phyloP scores from a whole-genome alignment of 768 basidiomycete species.

The Ramaria rubella region DNA sequence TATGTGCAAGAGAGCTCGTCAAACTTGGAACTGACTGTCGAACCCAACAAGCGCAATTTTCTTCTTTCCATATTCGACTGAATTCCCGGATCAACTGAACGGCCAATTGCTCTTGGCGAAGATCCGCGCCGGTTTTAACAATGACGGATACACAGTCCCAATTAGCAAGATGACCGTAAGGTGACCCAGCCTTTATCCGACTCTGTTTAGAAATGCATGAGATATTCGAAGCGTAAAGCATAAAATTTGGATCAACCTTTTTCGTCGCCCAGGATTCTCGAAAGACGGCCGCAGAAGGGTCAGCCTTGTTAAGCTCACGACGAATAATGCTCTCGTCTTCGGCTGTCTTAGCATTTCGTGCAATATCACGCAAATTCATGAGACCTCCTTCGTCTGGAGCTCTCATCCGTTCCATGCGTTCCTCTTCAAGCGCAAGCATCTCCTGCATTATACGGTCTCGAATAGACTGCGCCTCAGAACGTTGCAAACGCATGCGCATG shows the following conservation, averaged over 20 bases:
- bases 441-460: constrained; percentile 96
- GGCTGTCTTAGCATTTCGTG: constrained; percentile 48
- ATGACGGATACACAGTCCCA: constrained; percentile 96
- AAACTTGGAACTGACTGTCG: constrained; percentile 54
- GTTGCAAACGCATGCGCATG: constrained; percentile 64
- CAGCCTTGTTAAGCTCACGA: constrained; percentile 86
- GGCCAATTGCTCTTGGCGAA: constrained; percentile 96
- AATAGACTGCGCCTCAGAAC: constrained; percentile 82
- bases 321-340: constrained; percentile 95
- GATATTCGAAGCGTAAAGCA: neutral
- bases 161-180: constrained; percentile 88
- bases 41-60: constrained; percentile 88
- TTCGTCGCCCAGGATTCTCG: constrained; percentile 93
- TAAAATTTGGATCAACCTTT: constrained; percentile 48
- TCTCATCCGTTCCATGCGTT: constrained; percentile 87
- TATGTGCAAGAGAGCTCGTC: neutral
- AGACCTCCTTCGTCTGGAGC: constrained; percentile 2
- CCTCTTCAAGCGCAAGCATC: constrained; percentile 95
- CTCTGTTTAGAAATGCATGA: constrained; percentile 38
- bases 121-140: constrained; percentile 94
- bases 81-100: constrained; percentile 93
- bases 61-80: constrained; percentile 90
- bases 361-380: constrained; percentile 24
- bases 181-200: constrained; percentile 87
- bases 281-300: constrained; percentile 94